Evolutionary conservation across 139 green algal genomes (phyloP), one percentile per base, ranked within the genome.

Genomic region (Marvania coccoides): DNA sequence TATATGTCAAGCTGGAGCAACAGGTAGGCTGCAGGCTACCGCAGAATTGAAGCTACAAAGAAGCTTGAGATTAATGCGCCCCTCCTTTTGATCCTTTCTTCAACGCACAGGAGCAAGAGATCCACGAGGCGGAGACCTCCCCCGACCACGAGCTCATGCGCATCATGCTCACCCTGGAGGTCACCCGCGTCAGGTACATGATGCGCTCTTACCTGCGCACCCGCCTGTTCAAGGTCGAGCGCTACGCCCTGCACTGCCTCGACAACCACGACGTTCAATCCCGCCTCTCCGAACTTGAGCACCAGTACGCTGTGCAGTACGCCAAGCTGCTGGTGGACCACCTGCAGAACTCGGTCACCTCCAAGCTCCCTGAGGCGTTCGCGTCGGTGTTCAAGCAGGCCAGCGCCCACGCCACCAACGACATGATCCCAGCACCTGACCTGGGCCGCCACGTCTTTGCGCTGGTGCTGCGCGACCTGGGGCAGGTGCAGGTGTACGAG

Each of bases 391-490:
- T 74, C 31, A 70, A 71, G 28, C 67, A 83, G 48, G 72, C 67
- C 2, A 54, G 55, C 24, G 67, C 63, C 15, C 70, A 78, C 55
- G 29, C 45, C 0, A 37, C 13, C 7, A 73, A 76, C 12, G 78
- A 85, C 58, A 83, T 81, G 63, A 64, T 85, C 38, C 67, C 72
- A 4, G 13, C 26, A 1, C 78, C 78, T 26, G 39, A 78, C 40
- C 58, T 84, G 46, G 70, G 73, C 55, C 42, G 33, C 9, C 75
- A 83, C 38, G 76, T 80, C 29, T 85, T 85, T 54, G 74, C 59
- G 46, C 56, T 57, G 5, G 75, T 85, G 63, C 61, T 80, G 47
- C 62, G 71, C 31, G 77, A 83, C 60, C 13, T 61, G 9, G 78
- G 78, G 3, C 53, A 72, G 28, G 71, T 85, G 37, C 61, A 67